Base-by-base conservation (phyloP, 306 rosid genomes). In the Vicia villosa region DNA sequence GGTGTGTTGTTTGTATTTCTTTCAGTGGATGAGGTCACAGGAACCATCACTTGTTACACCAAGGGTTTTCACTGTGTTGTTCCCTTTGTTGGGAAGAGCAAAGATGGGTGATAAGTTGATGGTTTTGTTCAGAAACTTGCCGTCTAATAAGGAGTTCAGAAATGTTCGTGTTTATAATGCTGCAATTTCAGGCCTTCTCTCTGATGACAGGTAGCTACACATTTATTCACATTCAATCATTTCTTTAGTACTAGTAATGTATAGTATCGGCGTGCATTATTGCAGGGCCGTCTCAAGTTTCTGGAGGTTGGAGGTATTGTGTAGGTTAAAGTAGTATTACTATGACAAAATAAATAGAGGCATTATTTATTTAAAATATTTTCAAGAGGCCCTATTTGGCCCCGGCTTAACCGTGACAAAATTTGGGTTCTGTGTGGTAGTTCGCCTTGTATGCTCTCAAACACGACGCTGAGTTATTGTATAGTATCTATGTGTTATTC, bases 21-120 rank as follows among this genome's bases (percentile, higher is more conserved):
- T 82, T 75, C 97, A 84, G 83, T 94, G 98, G 98, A 94, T 90
- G 97, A 80, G 88, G 62, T 62, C 83, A 69, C 94, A 87, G 74
- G 96, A 94, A 50, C 89, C 88, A 30, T 75, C 80, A 8, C 80
- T 88, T 21, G 76, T 90, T 43, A 80, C 94, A 3, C 81, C 90
- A n/a, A 76, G 86, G 59, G 85, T 87, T 5, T 93, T 86, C 74
- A 79, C 88, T 13, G 51, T 85, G 56, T 71, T 93, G 83, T 90
- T 93, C 72, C 94, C 96, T 0, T 22, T 81, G 82, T 43, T 93
- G 83, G 98, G 92, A 49, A 88, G 83, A 80, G 94, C 90, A 51
- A 77, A 88, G 54, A 83, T 88, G 97, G 84, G 90, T 24, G 94
- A 88, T 17, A 72, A 86, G 60, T 45, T 93, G 79, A 68, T 84